These are phyloP conservation scores for Pichia paraexigua DNA, from an alignment of 805 yeast species.

Conservation along the genomic window DNA sequence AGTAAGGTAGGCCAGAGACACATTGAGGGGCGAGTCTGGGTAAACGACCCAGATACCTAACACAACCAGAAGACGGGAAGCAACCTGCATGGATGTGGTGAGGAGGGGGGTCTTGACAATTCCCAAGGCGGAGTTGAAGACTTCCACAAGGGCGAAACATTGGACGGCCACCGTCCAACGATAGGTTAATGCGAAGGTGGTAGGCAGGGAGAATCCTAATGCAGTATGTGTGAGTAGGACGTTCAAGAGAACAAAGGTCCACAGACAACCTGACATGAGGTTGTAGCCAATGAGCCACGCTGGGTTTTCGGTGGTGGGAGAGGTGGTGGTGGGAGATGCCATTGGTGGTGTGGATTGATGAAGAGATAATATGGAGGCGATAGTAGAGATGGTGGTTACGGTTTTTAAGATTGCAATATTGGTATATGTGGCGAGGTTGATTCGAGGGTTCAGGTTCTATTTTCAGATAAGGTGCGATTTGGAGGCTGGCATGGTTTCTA, in stretches of 20 bases:
- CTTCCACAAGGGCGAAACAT: conserved; percentile 71
- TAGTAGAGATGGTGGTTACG: too few species aligned
- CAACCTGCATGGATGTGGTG: conserved; percentile 82
- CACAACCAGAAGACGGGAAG: conserved; percentile 74
- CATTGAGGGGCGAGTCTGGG: conserved; percentile 62
- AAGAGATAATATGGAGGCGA: too few species aligned
- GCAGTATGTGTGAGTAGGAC: conserved; percentile 16
- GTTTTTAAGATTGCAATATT: too few species aligned
- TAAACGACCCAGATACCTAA: conserved; percentile 72
- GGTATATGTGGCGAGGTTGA: too few species aligned
- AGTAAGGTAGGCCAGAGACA: conserved; percentile 53
- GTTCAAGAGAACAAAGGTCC: conserved; percentile 27
- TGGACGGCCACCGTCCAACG: conserved; percentile 60
- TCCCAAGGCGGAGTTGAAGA: conserved; percentile 70
- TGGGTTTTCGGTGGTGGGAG: conserved; percentile 8
- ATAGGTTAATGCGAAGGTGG: conserved; percentile 44
- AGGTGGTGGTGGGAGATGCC: background rate
- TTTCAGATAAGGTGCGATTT: too few species aligned
- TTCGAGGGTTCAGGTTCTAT: too few species aligned
- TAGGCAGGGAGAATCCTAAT: conserved; percentile 47
- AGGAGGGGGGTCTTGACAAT: conserved; percentile 76
- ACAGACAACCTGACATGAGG: conserved; percentile 25
- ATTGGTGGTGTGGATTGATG: background rate
- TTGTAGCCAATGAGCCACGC: conserved; percentile 28
- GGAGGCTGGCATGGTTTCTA: too few species aligned